Conservation (phyloP, 2,329 filamentous ascomycete genomes). For the Chaetomium olivaceum region DNA sequence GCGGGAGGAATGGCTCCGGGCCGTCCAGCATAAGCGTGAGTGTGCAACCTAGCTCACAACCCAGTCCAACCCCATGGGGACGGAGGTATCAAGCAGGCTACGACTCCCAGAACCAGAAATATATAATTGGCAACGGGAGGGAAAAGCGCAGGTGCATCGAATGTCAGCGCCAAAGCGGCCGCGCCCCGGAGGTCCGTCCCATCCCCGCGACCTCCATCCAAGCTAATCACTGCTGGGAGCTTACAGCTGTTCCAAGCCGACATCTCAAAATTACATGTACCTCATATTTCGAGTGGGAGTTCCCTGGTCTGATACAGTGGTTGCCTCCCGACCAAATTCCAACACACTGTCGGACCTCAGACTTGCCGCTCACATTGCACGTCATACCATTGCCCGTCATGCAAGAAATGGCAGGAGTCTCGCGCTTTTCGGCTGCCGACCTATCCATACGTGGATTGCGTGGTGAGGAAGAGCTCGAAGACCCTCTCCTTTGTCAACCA, state of each 20-base stretch:
- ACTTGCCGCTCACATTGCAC: neutral
- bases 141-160: constrained; percentile 26
- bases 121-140: constrained; percentile 19
- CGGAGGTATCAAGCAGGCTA: neutral
- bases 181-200: neutral
- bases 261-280: neutral
- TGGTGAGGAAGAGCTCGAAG: rapidly evolving
- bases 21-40: neutral
- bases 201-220: too few species aligned
- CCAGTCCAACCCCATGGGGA: neutral
- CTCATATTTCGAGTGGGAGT: neutral
- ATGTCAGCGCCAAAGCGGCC: constrained; percentile 16
- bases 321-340: neutral
- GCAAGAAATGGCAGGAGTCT: constrained; percentile 16
- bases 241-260: constrained; percentile 11
- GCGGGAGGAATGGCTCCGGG: neutral
- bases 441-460: neutral
- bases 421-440: constrained; percentile 7
- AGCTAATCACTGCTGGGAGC: neutral
- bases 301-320: constrained; percentile 15
- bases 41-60: neutral
- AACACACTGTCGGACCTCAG: neutral
- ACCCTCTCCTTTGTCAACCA: constrained; percentile 13
- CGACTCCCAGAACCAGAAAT: neutral
- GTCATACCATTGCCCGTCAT: constrained; percentile 18